phyloP scores from a whole-genome alignment of 2,329 filamentous ascomycete species.

The Pestalotiopsis sp. region DNA sequence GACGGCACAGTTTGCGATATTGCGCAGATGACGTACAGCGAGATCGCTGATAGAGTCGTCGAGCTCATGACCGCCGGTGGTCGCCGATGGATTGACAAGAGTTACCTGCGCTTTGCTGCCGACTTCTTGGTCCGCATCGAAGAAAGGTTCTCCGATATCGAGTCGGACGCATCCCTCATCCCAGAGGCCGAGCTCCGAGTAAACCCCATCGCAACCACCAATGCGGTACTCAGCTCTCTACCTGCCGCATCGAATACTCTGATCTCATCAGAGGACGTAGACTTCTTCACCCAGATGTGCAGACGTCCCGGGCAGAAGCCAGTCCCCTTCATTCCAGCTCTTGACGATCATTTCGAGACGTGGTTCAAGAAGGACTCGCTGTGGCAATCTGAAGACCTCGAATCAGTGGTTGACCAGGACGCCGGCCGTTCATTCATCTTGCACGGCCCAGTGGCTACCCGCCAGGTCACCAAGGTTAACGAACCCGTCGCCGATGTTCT shows the following conservation, averaged over 20 bases:
- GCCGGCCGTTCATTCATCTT: conserved; percentile 34
- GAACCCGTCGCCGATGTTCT: conserved; percentile 30
- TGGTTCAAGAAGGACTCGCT: conserved; percentile 43
- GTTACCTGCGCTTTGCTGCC: conserved; percentile 19
- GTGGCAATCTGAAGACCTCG: conserved; percentile 39
- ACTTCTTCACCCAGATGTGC: conserved; percentile 33
- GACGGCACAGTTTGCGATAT: conserved; percentile 43
- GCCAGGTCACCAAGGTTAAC: conserved; percentile 22
- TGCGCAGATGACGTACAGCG: conserved; percentile 48
- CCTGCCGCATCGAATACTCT: conserved; percentile 18
- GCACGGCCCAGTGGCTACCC: conserved; percentile 35
- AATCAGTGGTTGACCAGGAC: conserved; percentile 35
- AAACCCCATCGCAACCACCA: conserved; percentile 4
- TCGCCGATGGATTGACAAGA: conserved; percentile 39
- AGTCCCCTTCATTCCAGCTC: conserved; percentile 33
- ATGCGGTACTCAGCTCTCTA: conserved; percentile 8
- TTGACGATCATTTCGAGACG: conserved; percentile 37
- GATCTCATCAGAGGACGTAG: conserved; percentile 22
- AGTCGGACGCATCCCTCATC: conserved; percentile 4
- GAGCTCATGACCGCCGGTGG: conserved; percentile 44
- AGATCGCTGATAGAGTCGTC: conserved; percentile 45
- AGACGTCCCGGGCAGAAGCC: conserved; percentile 33
- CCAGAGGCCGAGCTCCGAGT: conserved; percentile 1
- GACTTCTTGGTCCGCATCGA: conserved; percentile 27
- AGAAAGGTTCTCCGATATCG: conserved; percentile 16